phyloP scores from a whole-genome alignment of 2,329 filamentous ascomycete genomes.

The Sclerotinia borealis region DNA sequence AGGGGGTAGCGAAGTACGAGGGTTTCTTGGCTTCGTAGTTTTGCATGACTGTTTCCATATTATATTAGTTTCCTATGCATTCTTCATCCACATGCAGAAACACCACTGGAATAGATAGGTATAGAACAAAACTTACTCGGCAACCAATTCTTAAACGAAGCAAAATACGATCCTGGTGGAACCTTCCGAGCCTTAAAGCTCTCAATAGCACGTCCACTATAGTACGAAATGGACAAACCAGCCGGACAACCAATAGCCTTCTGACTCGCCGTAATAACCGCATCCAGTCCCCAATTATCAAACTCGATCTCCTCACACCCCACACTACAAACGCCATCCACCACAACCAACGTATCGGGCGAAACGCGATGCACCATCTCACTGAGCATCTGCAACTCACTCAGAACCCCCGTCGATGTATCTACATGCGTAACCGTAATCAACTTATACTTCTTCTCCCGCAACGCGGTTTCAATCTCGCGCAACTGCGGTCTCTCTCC shows the following conservation, averaged over 20 bases:
- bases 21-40: constrained; percentile 98
- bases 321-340: constrained; percentile 96
- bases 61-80: background rate
- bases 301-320: constrained; percentile 94
- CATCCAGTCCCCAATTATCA: constrained; percentile 90
- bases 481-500: constrained; percentile 80
- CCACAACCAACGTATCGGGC: constrained; percentile 83
- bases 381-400: constrained; percentile 77
- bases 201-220: constrained; percentile 81
- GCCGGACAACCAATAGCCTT: constrained; percentile 96
- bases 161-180: constrained; percentile 84
- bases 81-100: no score
- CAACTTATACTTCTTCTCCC: constrained; percentile 88
- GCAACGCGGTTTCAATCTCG: constrained; percentile 82
- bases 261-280: constrained; percentile 87
- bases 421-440: constrained; percentile 96
- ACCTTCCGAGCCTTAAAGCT: constrained; percentile 73
- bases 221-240: constrained; percentile 90
- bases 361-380: constrained; percentile 81
- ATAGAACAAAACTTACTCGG: constrained; percentile 67
- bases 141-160: constrained; percentile 94
- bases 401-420: constrained; percentile 92
- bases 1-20: constrained; percentile 95
- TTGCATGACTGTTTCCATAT: constrained; percentile 67
- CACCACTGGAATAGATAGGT: no score